phyloP scores from a whole-genome alignment of 2,329 filamentous ascomycete genomes.

The Ascocoryne sarcoides region DNA sequence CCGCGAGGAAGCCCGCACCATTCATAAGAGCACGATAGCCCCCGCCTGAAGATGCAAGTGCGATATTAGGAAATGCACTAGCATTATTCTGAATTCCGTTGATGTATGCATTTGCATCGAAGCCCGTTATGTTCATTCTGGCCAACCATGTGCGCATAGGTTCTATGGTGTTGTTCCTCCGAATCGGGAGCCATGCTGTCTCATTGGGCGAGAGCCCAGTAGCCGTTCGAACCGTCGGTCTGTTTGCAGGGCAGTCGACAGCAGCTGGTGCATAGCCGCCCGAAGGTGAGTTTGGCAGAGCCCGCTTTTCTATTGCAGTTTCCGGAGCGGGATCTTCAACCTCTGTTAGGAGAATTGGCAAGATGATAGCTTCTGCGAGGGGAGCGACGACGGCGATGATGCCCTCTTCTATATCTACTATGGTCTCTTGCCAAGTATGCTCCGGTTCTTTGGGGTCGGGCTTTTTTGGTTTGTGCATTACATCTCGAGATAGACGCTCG shows the following conservation, averaged over 20 bases:
- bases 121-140: conserved; percentile 64
- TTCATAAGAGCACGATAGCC: conserved; percentile 83
- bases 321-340: too few relatives aligned
- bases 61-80: conserved; percentile 57
- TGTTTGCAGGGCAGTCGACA: conserved; percentile 60
- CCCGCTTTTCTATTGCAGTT: conserved; percentile 19
- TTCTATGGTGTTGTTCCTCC: conserved; percentile 63
- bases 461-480: too few relatives aligned
- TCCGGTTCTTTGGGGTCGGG: too few relatives aligned
- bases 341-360: too few relatives aligned
- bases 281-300: conserved; percentile 31
- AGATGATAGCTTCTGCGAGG: too few relatives aligned
- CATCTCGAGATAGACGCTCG: too few relatives aligned
- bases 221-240: conserved; percentile 61
- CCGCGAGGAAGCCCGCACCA: conserved; percentile 69
- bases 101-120: conserved; percentile 70
- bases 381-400: too few relatives aligned
- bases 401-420: too few relatives aligned
- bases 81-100: conserved; percentile 46
- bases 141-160: conserved; percentile 68
- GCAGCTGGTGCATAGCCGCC: conserved; percentile 63
- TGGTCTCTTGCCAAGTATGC: too few relatives aligned
- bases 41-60: conserved; percentile 71
- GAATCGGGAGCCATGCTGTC: conserved; percentile 60
- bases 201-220: conserved; percentile 58